These are phyloP conservation scores for Fusarium sp. DNA, from an alignment of 2,329 filamentous ascomycete species.

Conservation along the genomic window DNA sequence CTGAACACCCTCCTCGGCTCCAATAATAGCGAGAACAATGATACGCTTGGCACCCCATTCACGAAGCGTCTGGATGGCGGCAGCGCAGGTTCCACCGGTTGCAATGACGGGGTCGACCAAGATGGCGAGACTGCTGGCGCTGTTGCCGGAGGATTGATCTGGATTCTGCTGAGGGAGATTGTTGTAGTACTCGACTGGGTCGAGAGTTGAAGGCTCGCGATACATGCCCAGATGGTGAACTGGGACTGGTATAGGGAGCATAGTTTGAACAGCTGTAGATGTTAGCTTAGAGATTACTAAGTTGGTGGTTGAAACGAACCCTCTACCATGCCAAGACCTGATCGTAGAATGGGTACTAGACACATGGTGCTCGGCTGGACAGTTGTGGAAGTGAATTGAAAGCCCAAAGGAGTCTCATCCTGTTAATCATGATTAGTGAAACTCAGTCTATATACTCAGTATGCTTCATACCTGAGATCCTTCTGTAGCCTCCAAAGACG, in stretches of 20 bases:
- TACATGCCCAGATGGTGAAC: slow-evolving; percentile 96
- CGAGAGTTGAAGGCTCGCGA: slow-evolving; percentile 86
- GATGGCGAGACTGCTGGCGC: slow-evolving; percentile 74
- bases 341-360: slow-evolving; percentile 92
- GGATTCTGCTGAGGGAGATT: slow-evolving; percentile 83
- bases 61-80: slow-evolving; percentile 87
- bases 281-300: slow-evolving; percentile 13
- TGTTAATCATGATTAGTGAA: slow-evolving; percentile 52
- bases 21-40: slow-evolving; percentile 81
- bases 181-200: slow-evolving; percentile 98
- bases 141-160: slow-evolving; percentile 54
- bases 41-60: slow-evolving; percentile 93
- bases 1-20: slow-evolving; percentile 76
- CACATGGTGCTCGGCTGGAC: slow-evolving; percentile 77
- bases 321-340: slow-evolving; percentile 91
- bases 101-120: slow-evolving; percentile 94
- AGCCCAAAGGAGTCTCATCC: slow-evolving; percentile 84
- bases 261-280: slow-evolving; percentile 76
- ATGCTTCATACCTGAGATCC: slow-evolving; percentile 71
- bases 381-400: slow-evolving; percentile 75
- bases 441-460: background rate
- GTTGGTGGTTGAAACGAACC: slow-evolving; percentile 60
- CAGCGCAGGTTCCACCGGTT: slow-evolving; percentile 88
- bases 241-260: slow-evolving; percentile 83
- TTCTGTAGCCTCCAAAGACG: slow-evolving; percentile 67